These are phyloP conservation scores for Spathaspora hagerdaliae DNA, from an alignment of 805 yeast genomes.

Conservation along the genomic window DNA sequence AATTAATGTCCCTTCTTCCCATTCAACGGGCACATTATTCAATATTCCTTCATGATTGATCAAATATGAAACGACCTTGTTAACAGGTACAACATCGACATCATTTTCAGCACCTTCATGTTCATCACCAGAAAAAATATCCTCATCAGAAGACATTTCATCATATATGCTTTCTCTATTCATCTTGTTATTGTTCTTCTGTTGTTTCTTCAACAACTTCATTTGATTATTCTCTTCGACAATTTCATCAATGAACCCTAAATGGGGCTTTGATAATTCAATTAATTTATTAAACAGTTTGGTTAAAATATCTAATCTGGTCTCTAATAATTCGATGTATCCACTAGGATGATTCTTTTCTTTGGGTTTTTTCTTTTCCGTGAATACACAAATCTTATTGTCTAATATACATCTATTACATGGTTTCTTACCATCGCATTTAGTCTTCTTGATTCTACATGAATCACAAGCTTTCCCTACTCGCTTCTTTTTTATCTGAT, in stretches of 20 bases:
- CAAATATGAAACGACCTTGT: constrained; percentile 42
- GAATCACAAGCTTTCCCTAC: constrained; percentile 65
- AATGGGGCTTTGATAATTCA: constrained; percentile 24
- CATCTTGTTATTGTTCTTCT: neutral
- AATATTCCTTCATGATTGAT: constrained; percentile 37
- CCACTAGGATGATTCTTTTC: constrained; percentile 58
- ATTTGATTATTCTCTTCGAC: constrained; percentile 5
- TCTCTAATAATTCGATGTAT: constrained; percentile 61
- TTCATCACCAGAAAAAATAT: neutral
- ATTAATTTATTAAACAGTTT: constrained; percentile 44
- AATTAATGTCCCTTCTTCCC: constrained; percentile 42
- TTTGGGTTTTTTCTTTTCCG: constrained; percentile 49
- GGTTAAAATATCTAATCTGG: constrained; percentile 50
- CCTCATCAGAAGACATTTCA: neutral
- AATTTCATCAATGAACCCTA: constrained; percentile 21
- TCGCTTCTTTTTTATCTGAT: constrained; percentile 41
- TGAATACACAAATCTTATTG: constrained; percentile 56
- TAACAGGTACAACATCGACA: constrained; percentile 34
- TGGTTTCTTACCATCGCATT: constrained; percentile 61
- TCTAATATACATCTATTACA: constrained; percentile 53
- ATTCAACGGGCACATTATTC: constrained; percentile 37
- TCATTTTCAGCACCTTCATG: constrained; percentile 3
- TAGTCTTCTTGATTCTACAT: constrained; percentile 59
- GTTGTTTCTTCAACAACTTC: neutral
- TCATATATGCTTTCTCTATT: neutral